Evolutionary conservation across 106 monocot genomes (phyloP), one percentile per base, ranked within the genome.

Genomic region (Platanthera guangdongensis): DNA sequence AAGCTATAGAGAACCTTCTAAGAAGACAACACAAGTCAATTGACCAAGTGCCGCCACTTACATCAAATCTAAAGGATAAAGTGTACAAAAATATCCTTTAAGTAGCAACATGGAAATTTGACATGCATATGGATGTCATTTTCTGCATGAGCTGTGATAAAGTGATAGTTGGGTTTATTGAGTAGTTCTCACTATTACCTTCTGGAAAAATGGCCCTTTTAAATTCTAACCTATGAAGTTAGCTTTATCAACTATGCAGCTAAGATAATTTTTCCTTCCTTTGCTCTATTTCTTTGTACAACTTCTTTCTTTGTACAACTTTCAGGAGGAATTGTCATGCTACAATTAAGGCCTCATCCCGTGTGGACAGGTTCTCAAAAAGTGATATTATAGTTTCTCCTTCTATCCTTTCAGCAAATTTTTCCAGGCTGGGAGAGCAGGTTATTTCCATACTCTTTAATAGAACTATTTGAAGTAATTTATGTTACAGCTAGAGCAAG

Each of bases 351-450:
- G 96, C 96, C 16, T 86, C 88, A 32, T 69, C 88, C 10, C 85
- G 89, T 46, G 96, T 97, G 52, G 91, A 97, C 47, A 97, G 83
- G 28, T 97, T 84, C 80, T 97, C 93, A 9, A 97, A 97, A 70
- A 91, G 57, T 79, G 91, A 97, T 74, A 89, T 97, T 68, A 97
- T 97, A 46, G 96, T 97, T 8, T 91, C 96, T 63, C 96, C 96
- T 72, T 97, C 96, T 10, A 97, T 97, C 76, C 96, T 97, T 3
- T 97, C 96, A 39, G 96, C 96, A 57, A 89, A 97, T 80, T 97
- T 97, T 57, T 39, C 93, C 7, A 97, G 88, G 82, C 80, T 97
- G 9, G 96, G 96, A 16, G 96, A 97, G 79, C 96, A 97, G 93
- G 96, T 97, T 49, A 46, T 72, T 51, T 72, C 50, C 60, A 49